phyloP scores from a whole-genome alignment of 805 yeast genomes.

The Teunomyces stri region DNA sequence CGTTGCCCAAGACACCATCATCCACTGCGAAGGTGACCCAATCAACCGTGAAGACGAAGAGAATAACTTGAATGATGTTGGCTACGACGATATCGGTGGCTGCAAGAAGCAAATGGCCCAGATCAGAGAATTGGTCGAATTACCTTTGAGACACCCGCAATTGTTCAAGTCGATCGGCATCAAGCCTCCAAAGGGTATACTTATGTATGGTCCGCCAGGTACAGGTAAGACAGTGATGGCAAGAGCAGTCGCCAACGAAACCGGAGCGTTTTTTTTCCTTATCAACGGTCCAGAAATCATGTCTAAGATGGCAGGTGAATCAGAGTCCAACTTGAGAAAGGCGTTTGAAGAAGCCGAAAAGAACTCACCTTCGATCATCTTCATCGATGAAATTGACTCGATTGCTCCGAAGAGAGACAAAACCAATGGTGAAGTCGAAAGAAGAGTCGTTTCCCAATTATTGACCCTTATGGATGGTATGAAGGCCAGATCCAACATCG shows the following conservation, averaged over 20 bases:
- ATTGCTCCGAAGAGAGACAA: conserved; percentile 99
- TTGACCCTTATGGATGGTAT: conserved; percentile 99
- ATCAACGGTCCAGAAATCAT: conserved; percentile 99
- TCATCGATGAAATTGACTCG: conserved; percentile 97
- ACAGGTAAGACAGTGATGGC: conserved; percentile 99
- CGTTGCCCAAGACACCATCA: conserved; percentile 96
- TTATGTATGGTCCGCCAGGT: conserved; percentile 99
- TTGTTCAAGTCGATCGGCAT: conserved; percentile 97
- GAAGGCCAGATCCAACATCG: conserved; percentile 98
- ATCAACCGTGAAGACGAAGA: conserved; percentile 98
- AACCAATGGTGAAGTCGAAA: conserved; percentile 99
- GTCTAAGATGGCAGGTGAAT: conserved; percentile 99
- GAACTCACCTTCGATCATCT: conserved; percentile 95
- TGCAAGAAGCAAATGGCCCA: conserved; percentile 99
- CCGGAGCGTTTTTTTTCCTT: conserved; percentile 97
- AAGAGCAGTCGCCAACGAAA: conserved; percentile 99
- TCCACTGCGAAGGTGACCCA: conserved; percentile 99
- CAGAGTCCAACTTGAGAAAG: conserved; percentile 93
- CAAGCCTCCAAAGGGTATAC: conserved; percentile 97
- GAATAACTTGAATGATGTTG: conserved; percentile 93
- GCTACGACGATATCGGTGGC: conserved; percentile 98
- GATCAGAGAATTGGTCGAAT: conserved; percentile 96
- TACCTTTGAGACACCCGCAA: conserved; percentile 98
- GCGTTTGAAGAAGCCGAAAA: conserved; percentile 99
- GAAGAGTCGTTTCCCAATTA: conserved; percentile 97